Conservation (phyloP, 2,329 filamentous ascomycete genomes). For the Phialophora chinensis region DNA sequence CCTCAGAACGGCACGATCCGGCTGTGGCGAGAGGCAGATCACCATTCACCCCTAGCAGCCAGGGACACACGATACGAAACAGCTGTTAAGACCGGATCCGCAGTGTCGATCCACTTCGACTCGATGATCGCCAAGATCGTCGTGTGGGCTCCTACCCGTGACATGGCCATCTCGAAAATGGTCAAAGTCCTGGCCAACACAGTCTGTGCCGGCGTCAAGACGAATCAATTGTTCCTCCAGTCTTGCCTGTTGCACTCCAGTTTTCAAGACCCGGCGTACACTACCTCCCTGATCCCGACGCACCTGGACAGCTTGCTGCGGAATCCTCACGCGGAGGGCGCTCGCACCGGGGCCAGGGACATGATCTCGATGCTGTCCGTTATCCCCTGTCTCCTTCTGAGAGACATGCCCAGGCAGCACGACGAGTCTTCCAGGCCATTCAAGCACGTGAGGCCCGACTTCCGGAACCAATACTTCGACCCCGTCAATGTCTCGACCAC, state of each 20-base stretch:
- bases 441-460: conserved; percentile 39
- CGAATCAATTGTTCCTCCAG: conserved; percentile 45
- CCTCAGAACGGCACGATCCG: conserved; percentile 47
- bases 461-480: conserved; percentile 46
- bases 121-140: conserved; percentile 57
- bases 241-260: conserved; percentile 38
- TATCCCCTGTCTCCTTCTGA: conserved; percentile 33
- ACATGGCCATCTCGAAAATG: conserved; percentile 48
- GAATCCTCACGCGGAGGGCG: conserved; percentile 30
- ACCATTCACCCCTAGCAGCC: not conserved
- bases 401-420: conserved; percentile 11
- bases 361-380: conserved; percentile 34
- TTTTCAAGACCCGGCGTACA: conserved; percentile 56
- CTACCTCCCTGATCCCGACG: conserved; percentile 43
- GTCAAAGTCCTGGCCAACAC: conserved; percentile 44
- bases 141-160: conserved; percentile 50
- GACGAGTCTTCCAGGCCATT: conserved; percentile 32
- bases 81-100: conserved; percentile 46
- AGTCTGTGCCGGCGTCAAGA: conserved; percentile 72
- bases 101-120: conserved; percentile 55
- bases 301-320: conserved; percentile 42
- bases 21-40: conserved; percentile 44
- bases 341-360: conserved; percentile 1
- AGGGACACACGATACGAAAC: conserved; percentile 52
- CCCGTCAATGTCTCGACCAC: conserved; percentile 40